phyloP scores from a whole-genome alignment of 768 basidiomycete genomes.

The Amanita molliuscula region DNA sequence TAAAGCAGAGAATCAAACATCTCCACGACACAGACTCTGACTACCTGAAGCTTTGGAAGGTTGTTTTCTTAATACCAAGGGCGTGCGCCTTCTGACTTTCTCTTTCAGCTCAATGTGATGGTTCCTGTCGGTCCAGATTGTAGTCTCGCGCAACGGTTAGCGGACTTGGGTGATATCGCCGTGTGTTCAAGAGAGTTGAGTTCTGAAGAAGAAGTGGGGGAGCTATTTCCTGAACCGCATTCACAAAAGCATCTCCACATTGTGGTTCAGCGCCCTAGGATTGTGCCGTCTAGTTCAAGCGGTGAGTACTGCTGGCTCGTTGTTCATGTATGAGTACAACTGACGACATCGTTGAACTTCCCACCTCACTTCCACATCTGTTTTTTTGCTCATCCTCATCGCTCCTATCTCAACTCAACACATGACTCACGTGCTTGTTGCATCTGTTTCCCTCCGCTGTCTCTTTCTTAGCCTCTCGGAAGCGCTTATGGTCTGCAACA shows the following conservation, averaged over 20 bases:
- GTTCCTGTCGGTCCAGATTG: background rate
- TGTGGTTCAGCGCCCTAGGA: background rate
- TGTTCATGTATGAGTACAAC: background rate
- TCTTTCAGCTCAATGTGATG: background rate
- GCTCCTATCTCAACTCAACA: conserved; percentile 6
- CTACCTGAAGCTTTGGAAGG: background rate
- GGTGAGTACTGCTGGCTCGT: conserved; percentile 1
- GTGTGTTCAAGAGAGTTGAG: background rate
- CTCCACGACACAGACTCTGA: background rate
- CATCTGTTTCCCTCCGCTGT: conserved; percentile 1
- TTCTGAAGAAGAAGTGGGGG: background rate
- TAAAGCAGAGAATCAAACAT: background rate
- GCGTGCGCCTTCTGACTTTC: background rate
- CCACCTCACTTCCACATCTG: background rate
- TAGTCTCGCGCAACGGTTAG: background rate
- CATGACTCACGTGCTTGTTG: conserved; percentile 5
- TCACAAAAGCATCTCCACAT: background rate
- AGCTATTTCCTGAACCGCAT: background rate
- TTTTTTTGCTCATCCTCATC: background rate
- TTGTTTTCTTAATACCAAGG: background rate
- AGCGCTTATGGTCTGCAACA: conserved; percentile 5
- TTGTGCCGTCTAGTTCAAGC: background rate
- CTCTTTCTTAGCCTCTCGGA: conserved; percentile 8
- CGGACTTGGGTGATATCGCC: background rate
- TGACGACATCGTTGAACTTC: background rate